Conservation (phyloP, 768 basidiomycete genomes). For the Sporobolomyces pararoseus region DNA sequence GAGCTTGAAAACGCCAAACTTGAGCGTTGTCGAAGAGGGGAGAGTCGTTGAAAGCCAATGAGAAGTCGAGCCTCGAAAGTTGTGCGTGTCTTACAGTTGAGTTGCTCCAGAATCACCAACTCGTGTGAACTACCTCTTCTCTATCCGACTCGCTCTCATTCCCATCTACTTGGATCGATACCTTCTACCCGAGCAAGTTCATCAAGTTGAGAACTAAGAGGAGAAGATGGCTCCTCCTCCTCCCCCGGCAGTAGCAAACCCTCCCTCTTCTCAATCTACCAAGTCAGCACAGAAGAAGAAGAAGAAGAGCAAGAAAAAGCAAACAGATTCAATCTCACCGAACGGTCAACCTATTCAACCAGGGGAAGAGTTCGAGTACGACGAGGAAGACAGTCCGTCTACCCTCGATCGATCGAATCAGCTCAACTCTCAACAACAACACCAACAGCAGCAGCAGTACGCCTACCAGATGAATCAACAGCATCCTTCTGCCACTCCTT, state of each 20-base stretch:
- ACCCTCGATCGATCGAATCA: conserved; percentile 22
- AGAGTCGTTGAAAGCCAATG: too few relatives aligned
- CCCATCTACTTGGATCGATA: too few relatives aligned
- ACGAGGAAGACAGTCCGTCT: conserved; percentile 2
- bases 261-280: conserved; percentile 6
- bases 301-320: conserved; percentile 27
- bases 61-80: too few relatives aligned
- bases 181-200: too few relatives aligned
- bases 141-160: too few relatives aligned
- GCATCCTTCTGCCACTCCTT: conserved; percentile 53
- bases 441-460: not conserved
- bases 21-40: too few relatives aligned
- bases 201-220: too few relatives aligned
- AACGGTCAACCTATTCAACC: not conserved
- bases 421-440: too few relatives aligned
- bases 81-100: too few relatives aligned
- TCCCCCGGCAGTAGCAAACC: not conserved
- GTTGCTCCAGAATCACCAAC: too few relatives aligned
- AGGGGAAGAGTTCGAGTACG: not conserved
- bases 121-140: too few relatives aligned
- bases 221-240: conserved; percentile 15
- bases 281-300: conserved; percentile 36
- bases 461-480: conserved; percentile 16
- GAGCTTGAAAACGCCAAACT: too few relatives aligned
- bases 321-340: not conserved